Percentiles rank a stretch among this genome's conserved stretches.
These are phyloP conservation scores for Trichophyton rubrum DNA, from an alignment of 2,329 filamentous ascomycete species.

Conservation along the genomic window DNA sequence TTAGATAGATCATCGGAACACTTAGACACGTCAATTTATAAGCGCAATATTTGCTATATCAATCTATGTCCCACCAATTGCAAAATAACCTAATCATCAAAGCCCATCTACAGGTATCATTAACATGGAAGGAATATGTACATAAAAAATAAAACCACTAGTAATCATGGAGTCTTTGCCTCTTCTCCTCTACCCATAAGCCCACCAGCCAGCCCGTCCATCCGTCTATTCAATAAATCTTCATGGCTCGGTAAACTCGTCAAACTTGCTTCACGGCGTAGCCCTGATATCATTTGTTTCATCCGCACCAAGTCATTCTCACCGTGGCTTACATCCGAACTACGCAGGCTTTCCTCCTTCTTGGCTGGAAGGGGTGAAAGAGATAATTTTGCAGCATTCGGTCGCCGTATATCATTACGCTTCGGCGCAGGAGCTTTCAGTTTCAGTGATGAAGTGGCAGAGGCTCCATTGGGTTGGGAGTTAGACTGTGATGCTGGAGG, in stretches of 20 bases:
- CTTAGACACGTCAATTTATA: neutral
- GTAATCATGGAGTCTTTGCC: constrained; percentile 22
- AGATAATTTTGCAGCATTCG: neutral
- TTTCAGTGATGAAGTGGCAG: neutral
- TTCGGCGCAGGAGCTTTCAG: neutral
- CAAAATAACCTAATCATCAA: neutral
- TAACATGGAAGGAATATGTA: neutral
- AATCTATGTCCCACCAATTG: neutral
- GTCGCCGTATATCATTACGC: neutral
- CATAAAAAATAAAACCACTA: neutral
- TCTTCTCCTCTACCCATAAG: constrained; percentile 37
- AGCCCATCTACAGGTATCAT: neutral
- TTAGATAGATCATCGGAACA: neutral
- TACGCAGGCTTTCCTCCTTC: neutral
- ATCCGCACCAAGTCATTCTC: constrained; percentile 4
- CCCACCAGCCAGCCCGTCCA: constrained; percentile 43
- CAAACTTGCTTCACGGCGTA: constrained; percentile 35
- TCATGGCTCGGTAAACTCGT: constrained; percentile 44
- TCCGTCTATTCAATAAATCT: constrained; percentile 43
- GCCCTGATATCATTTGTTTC: constrained; percentile 9
- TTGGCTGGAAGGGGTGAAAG: neutral
- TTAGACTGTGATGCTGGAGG: neutral
- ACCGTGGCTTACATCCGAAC: neutral
- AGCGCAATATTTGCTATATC: neutral
- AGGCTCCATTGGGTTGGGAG: neutral